Evolutionary conservation across 371 early-diverging fungal genomes (phyloP), one percentile per base, ranked within the genome.

Genomic region (Agmasoma carcini): DNA sequence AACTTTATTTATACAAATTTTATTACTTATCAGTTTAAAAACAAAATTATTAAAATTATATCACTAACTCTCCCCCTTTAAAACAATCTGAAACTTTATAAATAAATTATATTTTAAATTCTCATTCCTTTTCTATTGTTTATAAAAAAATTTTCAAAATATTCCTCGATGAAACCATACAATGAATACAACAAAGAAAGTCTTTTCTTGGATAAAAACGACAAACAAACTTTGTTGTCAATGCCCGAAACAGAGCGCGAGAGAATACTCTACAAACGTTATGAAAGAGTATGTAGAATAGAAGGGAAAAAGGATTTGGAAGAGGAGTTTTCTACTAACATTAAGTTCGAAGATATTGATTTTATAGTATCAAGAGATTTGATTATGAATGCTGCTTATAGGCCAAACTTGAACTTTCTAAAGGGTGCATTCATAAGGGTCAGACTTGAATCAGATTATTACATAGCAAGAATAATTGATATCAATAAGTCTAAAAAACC

Each of bases 241-340:
- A 44, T 72, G 22, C 55, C 63, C 31, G 73, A 69, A 52, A 38
- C 51, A 38, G 53, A 63, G 34, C 31, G 73, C 23, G 69, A 72
- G 37, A 38, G 49, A 30, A 67, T 65, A 25, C 51, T 72, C 1
- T 66, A 72, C 39, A 63, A 67, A 43, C 63, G 73, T 53, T 52
- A 66, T 34, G 5, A 44, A 1, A 46, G 50, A 53, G 33, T 48
- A 4, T 51, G 43, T 14, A 58, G 54, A 31, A 46, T 46, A 30
- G 53, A 63, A 15, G 70, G 67, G 48, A 70, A 63, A 45, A 33
- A 44, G 54, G 65, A 70, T 41, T 38, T 65, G 7, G 55, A 61
- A 37, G 55, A 64, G 15, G 20, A 41, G 19, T 12, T 7, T 12
- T 14, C n/a, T 9, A 25, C 34, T 43, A 26, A 19, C 12, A 36